Evolutionary conservation across 2,329 filamentous ascomycete species (phyloP).

Genomic region (Lachnellula arida): DNA sequence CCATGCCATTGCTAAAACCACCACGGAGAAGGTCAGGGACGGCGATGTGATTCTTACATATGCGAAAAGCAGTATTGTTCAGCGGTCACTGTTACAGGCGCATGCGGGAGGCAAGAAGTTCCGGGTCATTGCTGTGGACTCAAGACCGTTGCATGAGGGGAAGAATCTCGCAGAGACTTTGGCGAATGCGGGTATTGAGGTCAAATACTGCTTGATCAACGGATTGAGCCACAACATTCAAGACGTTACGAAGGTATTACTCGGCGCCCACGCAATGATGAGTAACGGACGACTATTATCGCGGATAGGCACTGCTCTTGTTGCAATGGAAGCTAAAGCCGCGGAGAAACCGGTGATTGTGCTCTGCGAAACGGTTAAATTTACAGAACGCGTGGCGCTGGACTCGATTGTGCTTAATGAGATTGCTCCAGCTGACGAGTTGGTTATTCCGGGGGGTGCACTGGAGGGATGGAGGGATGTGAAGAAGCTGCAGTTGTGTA

Average conservation of each 20-base stretch:
- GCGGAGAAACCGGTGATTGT: slow-evolving; percentile 77
- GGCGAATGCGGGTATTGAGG: slow-evolving; percentile 61
- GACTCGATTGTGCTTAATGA: slow-evolving; percentile 95
- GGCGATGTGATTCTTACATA: slow-evolving; percentile 84
- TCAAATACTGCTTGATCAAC: slow-evolving; percentile 78
- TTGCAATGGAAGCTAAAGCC: slow-evolving; percentile 77
- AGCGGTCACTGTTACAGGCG: slow-evolving; percentile 73
- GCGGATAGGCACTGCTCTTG: slow-evolving; percentile 77
- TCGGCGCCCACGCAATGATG: slow-evolving; percentile 92
- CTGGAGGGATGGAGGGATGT: slow-evolving; percentile 54
- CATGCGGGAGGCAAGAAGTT: slow-evolving; percentile 68
- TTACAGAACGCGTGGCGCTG: slow-evolving; percentile 81
- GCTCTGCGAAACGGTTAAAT: slow-evolving; percentile 93
- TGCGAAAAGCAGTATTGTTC: slow-evolving; percentile 79
- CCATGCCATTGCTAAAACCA: slow-evolving; percentile 75
- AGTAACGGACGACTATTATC: slow-evolving; percentile 90
- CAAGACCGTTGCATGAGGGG: slow-evolving; percentile 65
- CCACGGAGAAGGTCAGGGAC: slow-evolving; percentile 68
- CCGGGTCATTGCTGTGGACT: slow-evolving; percentile 79
- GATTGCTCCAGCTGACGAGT: slow-evolving; percentile 70
- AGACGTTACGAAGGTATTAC: slow-evolving; percentile 58
- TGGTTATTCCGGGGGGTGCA: slow-evolving; percentile 37
- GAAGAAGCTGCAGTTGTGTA: slow-evolving; percentile 57
- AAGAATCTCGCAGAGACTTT: slow-evolving; percentile 68
- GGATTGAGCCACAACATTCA: slow-evolving; percentile 71